Conservation (phyloP, 2,329 filamentous ascomycete species). For the Penicillium sp. region DNA sequence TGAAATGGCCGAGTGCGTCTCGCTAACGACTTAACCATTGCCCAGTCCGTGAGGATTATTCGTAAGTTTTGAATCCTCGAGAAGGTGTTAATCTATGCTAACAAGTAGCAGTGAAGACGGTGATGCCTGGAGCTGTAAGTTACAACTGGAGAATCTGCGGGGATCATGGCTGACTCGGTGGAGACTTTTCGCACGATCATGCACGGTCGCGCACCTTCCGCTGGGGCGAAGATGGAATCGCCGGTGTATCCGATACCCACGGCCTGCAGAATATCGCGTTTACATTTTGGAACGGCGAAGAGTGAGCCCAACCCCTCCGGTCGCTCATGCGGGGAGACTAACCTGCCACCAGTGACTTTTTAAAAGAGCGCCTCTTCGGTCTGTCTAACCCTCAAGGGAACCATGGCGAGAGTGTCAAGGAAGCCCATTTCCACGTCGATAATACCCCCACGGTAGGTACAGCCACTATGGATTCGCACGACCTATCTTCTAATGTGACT, state of each 20-base stretch:
- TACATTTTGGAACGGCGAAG: slow-evolving; percentile 96
- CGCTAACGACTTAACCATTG: slow-evolving; percentile 27
- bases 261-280: slow-evolving; percentile 90
- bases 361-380: slow-evolving; percentile 94
- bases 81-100: not conserved
- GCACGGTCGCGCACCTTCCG: slow-evolving; percentile 83
- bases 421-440: slow-evolving; percentile 93
- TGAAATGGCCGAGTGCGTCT: not conserved
- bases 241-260: slow-evolving; percentile 90
- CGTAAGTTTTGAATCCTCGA: slow-evolving; percentile 46
- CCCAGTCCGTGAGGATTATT: slow-evolving; percentile 86
- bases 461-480: not conserved
- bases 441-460: slow-evolving; percentile 71
- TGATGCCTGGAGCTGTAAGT: slow-evolving; percentile 93
- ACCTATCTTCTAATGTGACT: not conserved
- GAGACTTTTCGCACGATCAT: slow-evolving; percentile 92
- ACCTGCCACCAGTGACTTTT: slow-evolving; percentile 65
- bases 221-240: slow-evolving; percentile 97
- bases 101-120: slow-evolving; percentile 65
- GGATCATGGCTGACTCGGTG: slow-evolving; percentile 5
- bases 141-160: not conserved
- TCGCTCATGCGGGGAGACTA: not conserved
- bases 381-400: slow-evolving; percentile 96
- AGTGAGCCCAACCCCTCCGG: slow-evolving; percentile 55
- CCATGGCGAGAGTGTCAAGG: slow-evolving; percentile 95